Evolutionary conservation across 2,329 filamentous ascomycete species (phyloP), one percentile per base, ranked within the genome.

Genomic region (Colletotrichum sp.): DNA sequence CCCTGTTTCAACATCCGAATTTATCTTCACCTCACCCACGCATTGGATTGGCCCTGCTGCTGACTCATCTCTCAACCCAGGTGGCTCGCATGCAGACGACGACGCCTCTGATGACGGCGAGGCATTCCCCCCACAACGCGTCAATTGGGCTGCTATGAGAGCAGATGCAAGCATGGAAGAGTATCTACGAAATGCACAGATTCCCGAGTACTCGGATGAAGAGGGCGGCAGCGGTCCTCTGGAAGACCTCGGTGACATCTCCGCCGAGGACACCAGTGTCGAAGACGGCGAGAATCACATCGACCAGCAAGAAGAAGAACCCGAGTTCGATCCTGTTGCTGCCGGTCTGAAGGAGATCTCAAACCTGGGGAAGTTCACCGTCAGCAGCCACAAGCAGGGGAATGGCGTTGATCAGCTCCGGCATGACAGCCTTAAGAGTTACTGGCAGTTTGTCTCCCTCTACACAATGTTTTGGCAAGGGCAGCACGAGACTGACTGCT

Each of bases 291-390:
- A 77, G 24, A 76, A 74, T 8, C 76, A 79, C 13, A 75, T 72
- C 12, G 80, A 80, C 10, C 80, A 80, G 9, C 81, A 78, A 6
- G 77, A 83, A 10, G 77, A 83, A 12, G 83, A 82, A 36, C 82
- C 84, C 8, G 84, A 86, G 34, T 90, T 93, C 68, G 88, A 92
- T 72, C 86, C 92, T 16, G 85, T 88, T 21, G 88, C 88, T 21
- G 82, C 89, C 13, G 88, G 93, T 59, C 87, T 96, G 77, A 96
- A 96, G 83, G 95, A 97, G 82, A 96, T 97, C 82, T 95, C 94
- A 80, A 96, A 95, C 77, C 89, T 97, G 24, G 95, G 94, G 36
- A 94, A 93, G 78, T 96, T 95, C 88, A 96, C 94, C 13, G 94
- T 96, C 79, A 95, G 93, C 82, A 95, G 92, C 81, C 93, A 93